Evolutionary conservation across 2,329 filamentous ascomycete species (phyloP).

Genomic region (Colletotrichum sp.): DNA sequence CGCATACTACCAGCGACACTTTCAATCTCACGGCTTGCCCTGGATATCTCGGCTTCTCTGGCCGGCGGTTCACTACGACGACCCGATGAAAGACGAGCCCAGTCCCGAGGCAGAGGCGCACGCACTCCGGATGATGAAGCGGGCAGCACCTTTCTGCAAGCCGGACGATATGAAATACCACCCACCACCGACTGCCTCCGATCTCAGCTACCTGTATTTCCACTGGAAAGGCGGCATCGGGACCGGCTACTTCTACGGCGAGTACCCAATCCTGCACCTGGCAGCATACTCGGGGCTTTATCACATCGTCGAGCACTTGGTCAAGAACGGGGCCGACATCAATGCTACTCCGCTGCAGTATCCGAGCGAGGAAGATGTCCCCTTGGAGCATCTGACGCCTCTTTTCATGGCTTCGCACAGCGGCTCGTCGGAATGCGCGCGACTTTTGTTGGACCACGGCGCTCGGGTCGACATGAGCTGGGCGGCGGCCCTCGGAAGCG

Average conservation of each 20-base stretch:
- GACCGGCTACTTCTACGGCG: background rate
- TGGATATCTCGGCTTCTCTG: background rate
- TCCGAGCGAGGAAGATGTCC: background rate
- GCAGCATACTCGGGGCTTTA: background rate
- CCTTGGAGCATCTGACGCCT: background rate
- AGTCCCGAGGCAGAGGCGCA: background rate
- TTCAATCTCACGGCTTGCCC: background rate
- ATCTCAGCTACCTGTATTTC: background rate
- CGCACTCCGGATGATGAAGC: background rate
- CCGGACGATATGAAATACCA: background rate
- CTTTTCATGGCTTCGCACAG: background rate
- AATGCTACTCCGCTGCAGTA: background rate
- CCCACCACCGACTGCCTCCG: background rate
- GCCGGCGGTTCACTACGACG: background rate
- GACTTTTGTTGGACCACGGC: background rate
- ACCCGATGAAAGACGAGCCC: background rate
- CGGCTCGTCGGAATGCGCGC: background rate
- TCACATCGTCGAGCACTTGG: background rate
- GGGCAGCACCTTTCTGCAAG: background rate
- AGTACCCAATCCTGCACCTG: background rate
- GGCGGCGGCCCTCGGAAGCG: background rate
- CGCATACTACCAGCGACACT: background rate
- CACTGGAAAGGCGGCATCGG: background rate
- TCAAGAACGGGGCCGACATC: background rate
- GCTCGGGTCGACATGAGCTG: background rate